Evolutionary conservation across 176 grass and related monocot species (phyloP), one percentile per base, ranked within the genome.

Genomic region (Thinopyrum elongatum): DNA sequence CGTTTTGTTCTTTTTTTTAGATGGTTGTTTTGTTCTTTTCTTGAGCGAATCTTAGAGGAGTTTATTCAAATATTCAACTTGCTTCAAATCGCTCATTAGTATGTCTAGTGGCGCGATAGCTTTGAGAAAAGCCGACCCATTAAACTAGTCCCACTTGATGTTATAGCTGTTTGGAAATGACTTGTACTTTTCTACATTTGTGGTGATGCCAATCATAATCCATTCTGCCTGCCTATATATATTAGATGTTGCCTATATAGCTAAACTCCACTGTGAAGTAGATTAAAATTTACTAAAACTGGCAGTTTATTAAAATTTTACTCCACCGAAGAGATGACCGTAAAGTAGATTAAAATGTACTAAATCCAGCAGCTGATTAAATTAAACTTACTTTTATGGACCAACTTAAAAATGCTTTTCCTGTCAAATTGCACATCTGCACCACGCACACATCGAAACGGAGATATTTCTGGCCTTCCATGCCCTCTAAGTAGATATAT

Each of bases 121-220:
- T 83, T 79, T 44, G 73, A 55, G 42, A 57, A 83, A 64, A 65
- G 14, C 12, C 28, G 16, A 21, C 62, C 51, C 49, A 25, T 76
- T 86, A 86, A 77, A 71, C 71, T 71, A 82, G 31, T 77, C 77
- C 88, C 78, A 86, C 55, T 82, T 82, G 83, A 53, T 86, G 28
- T 63, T 71, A 31, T 66, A 80, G 59, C 31, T 66, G 23, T 53
- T 74, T 87, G 44, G 82, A 82, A 87, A 76, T 21, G 46, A 31
- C 31, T 41, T 74, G 7, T 76, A 74, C 65, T 80, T 33, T 80
- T 59, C 80, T 85, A 16, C 34, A 19, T 46, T 76, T 85, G 61
- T 25, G 59, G 73, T 68, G 36, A 85, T 89, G 77, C 26, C 82
- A 80, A 53, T 80, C 44, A 85, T 68, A 63, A 75, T 67, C 77